A percentile compares a stretch with the other conserved stretches of the same genome.
Evolutionary conservation across 2,329 filamentous ascomycete species (phyloP).

Genomic region (Fusarium begoniae): DNA sequence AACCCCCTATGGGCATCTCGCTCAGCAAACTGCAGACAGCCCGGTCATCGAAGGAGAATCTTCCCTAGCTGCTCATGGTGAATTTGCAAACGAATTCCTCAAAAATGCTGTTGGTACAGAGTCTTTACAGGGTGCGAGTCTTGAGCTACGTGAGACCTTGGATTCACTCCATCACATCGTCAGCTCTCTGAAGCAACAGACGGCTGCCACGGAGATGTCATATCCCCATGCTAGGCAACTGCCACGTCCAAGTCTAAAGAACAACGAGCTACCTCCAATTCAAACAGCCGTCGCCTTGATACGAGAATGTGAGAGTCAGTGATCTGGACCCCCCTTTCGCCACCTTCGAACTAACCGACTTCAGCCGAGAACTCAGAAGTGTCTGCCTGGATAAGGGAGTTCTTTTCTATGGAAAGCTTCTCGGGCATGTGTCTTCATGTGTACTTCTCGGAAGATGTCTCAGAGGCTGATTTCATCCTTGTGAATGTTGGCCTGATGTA

Average conservation of each 20-base stretch:
- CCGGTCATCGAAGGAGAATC: slow-evolving; percentile 55
- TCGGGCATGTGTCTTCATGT: slow-evolving; percentile 46
- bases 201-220: slow-evolving; percentile 35
- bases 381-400: slow-evolving; percentile 44
- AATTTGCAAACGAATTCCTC: slow-evolving; percentile 57
- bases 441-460: slow-evolving; percentile 46
- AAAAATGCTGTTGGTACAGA: slow-evolving; percentile 48
- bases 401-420: slow-evolving; percentile 43
- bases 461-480: slow-evolving; percentile 47
- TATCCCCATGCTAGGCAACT: slow-evolving; percentile 35
- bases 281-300: slow-evolving; percentile 37
- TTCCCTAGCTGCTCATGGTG: slow-evolving; percentile 56
- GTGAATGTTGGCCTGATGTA: slow-evolving; percentile 46
- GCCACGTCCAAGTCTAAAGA: slow-evolving; percentile 33
- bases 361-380: slow-evolving; percentile 36
- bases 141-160: slow-evolving; percentile 48
- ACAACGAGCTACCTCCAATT: slow-evolving; percentile 36
- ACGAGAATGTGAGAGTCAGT: slow-evolving; percentile 33
- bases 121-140: slow-evolving; percentile 40
- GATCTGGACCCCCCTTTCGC: neutral
- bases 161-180: slow-evolving; percentile 47
- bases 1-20: slow-evolving; percentile 29
- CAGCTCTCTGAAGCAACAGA: slow-evolving; percentile 38
- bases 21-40: slow-evolving; percentile 37
- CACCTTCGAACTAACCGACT: neutral